Evolutionary conservation across 148 eudicot genomes (phyloP).

Genomic region (Fagopyrum esculentum): DNA sequence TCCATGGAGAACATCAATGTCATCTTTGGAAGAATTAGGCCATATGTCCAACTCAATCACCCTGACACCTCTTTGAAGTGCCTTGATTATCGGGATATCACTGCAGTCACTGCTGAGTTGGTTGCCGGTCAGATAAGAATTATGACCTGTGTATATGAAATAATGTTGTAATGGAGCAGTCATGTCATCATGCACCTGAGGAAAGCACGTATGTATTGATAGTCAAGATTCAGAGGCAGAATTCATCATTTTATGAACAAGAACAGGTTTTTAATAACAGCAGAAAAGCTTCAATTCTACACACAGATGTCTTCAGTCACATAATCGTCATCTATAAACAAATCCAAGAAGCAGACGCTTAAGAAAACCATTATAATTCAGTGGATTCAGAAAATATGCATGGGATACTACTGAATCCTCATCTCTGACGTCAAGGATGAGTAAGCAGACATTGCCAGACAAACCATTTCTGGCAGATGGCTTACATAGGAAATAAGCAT

Average conservation of each 20-base stretch:
- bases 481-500: neutral
- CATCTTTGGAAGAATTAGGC: constrained; percentile 84
- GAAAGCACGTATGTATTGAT: neutral
- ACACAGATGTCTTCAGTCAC: neutral
- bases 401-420: too few relatives aligned
- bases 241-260: neutral
- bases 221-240: neutral
- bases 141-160: constrained; percentile 91
- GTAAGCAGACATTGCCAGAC: too few relatives aligned
- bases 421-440: too few relatives aligned
- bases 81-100: constrained; percentile 77
- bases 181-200: constrained; percentile 99
- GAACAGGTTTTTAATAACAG: neutral
- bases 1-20: constrained; percentile 89
- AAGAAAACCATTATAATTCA: neutral
- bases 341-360: neutral
- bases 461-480: too few relatives aligned
- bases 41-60: constrained; percentile 94
- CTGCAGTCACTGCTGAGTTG: constrained; percentile 95
- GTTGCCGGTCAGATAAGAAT: constrained; percentile 88
- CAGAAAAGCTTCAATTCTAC: neutral
- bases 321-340: neutral
- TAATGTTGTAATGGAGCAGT: constrained; percentile 93
- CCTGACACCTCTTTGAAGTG: constrained; percentile 76
- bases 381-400: neutral